phyloP scores from a whole-genome alignment of 352 stramenopile species.

The Hyaloperonospora brassicae region DNA sequence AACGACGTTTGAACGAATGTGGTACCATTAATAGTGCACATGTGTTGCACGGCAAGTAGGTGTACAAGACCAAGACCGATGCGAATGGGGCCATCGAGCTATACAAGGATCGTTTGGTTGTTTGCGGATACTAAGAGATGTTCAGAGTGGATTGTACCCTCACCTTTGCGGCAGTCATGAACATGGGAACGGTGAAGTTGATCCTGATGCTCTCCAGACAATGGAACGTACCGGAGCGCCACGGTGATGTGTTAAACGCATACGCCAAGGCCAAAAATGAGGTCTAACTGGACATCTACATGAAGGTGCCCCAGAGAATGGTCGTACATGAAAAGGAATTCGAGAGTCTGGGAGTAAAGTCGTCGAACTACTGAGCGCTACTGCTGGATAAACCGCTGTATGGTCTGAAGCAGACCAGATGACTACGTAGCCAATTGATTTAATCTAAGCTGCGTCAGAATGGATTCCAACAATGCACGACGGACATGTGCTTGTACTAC shows the following conservation, averaged over 20 bases:
- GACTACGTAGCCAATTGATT: conserved; percentile 11
- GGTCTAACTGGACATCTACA: conserved; percentile 18
- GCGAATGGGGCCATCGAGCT: neutral
- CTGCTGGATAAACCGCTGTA: conserved; percentile 8
- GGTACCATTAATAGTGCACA: neutral
- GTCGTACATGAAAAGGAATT: neutral
- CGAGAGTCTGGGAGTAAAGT: neutral
- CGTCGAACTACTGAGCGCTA: neutral
- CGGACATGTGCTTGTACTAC: conserved; percentile 27
- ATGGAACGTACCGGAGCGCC: neutral
- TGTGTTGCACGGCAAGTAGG: neutral
- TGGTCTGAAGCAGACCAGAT: conserved; percentile 1
- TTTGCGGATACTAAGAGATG: neutral
- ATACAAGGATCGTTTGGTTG: neutral
- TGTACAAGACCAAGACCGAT: neutral
- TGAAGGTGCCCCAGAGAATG: conserved; percentile 16
- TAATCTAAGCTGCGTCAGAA: conserved; percentile 10
- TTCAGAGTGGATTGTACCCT: neutral
- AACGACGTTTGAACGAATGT: neutral
- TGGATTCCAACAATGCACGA: conserved; percentile 10
- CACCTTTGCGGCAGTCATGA: neutral
- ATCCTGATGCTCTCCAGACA: neutral
- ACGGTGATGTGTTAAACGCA: neutral
- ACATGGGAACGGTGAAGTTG: neutral
- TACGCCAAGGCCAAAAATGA: conserved; percentile 4